Evolutionary conservation across 2,329 filamentous ascomycete genomes (phyloP).

Genomic region (Neophaeococcomyces aloes): DNA sequence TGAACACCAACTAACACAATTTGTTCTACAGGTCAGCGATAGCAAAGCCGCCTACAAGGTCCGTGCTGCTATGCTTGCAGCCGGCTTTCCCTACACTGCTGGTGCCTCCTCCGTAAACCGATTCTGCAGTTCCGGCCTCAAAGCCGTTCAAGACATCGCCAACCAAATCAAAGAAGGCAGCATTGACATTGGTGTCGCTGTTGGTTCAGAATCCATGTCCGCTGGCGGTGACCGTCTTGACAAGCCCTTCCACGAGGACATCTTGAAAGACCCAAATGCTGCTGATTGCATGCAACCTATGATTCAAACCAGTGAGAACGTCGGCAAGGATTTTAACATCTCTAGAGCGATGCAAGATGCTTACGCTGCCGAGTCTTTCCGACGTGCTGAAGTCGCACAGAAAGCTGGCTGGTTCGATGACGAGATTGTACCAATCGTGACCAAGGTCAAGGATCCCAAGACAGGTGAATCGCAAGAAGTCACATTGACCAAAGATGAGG

Average conservation of each 20-base stretch:
- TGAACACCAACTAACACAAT: slow-evolving; percentile 1
- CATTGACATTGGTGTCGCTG: slow-evolving; percentile 78
- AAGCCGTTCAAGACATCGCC: slow-evolving; percentile 90
- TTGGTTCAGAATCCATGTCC: slow-evolving; percentile 86
- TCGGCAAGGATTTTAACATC: slow-evolving; percentile 81
- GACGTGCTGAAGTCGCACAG: slow-evolving; percentile 77
- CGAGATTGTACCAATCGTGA: slow-evolving; percentile 82
- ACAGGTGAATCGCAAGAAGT: slow-evolving; percentile 66
- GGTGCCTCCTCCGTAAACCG: slow-evolving; percentile 76
- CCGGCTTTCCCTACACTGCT: slow-evolving; percentile 86
- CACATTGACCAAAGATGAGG: slow-evolving; percentile 76
- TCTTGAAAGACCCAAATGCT: slow-evolving; percentile 66
- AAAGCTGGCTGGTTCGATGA: slow-evolving; percentile 86
- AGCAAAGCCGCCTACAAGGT: slow-evolving; percentile 80
- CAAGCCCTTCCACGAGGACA: slow-evolving; percentile 64
- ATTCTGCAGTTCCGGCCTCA: slow-evolving; percentile 94
- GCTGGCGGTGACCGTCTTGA: slow-evolving; percentile 58
- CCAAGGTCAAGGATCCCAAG: slow-evolving; percentile 73
- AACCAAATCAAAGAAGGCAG: slow-evolving; percentile 68
- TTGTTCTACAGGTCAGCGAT: slow-evolving; percentile 57
- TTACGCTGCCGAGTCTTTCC: slow-evolving; percentile 79
- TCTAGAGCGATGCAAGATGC: slow-evolving; percentile 68
- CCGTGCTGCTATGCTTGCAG: slow-evolving; percentile 77
- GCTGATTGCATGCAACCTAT: slow-evolving; percentile 86
- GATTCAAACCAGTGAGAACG: slow-evolving; percentile 97